Base-by-base conservation (phyloP, 2,329 filamentous ascomycete genomes). In the Fusarium xyrophilum region DNA sequence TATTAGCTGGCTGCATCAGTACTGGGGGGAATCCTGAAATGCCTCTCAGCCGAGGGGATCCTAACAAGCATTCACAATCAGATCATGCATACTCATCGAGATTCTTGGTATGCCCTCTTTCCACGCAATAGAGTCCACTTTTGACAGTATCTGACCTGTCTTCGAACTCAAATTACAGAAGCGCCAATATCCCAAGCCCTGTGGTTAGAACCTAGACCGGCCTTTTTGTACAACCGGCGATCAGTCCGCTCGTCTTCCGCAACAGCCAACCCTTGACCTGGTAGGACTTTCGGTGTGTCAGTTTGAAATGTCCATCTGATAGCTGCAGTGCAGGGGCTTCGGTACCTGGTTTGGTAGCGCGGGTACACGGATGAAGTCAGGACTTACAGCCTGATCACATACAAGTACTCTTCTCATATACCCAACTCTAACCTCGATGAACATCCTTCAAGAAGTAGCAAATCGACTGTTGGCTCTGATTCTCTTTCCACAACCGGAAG, bases 401-500 rank as follows among this genome's bases (percentile, higher is more conserved):
- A n/a, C n/a, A n/a, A n/a, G n/a, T n/a, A 19, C 11, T 39, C 36
- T 44, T 44, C 36, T 21, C 30, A 17, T 33, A 23, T 13, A 30
- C 47, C 27, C 35, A 30, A 27, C 3, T 53, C 21, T 19, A 50
- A 21, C n/a, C 32, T 36, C 13, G 13, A 19, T 13, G 23, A 33
- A 19, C 19, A 10, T 21, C 11, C 33, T 11, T 66, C 65, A 79
- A 21, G 67, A 70, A 52, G 71, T 78, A 28, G 86, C 86, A 76
- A 83, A 89, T 48, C 83, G 81, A 70, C 87, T 89, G 57, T 79
- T 83, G 23, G 79, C 79, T 56, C 87, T 82, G 63, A 90, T 82
- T 60, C 72, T 78, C 77, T 88, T 89, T 44, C 88, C 87, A 65
- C 85, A 87, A 87, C 43, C 80, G 81, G 79, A 88, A 90, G 63